A percentile compares a stretch with the other conserved stretches of the same genome.
Conservation (phyloP, 768 basidiomycete genomes). For the Kwoniella dejecticola region DNA sequence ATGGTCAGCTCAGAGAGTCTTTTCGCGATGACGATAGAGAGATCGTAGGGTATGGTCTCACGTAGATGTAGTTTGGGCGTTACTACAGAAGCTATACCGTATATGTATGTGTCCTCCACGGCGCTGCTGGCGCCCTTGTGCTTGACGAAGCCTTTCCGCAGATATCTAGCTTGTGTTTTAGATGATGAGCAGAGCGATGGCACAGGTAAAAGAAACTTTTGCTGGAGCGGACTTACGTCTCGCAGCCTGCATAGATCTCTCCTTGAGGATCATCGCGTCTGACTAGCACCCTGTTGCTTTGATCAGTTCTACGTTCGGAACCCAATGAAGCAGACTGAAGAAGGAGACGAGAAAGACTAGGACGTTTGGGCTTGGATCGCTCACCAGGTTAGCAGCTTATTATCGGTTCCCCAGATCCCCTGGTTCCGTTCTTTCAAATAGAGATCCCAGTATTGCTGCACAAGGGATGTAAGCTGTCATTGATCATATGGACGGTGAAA, state of each 20-base stretch:
- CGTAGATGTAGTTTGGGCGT: slow-evolving; percentile 38
- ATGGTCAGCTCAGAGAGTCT: too few relatives aligned
- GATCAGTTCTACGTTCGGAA: not conserved
- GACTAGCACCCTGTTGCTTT: slow-evolving; percentile 41
- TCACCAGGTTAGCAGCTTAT: slow-evolving; percentile 21
- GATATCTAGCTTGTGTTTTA: slow-evolving; percentile 16
- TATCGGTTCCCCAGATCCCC: slow-evolving; percentile 11
- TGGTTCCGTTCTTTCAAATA: slow-evolving; percentile 1
- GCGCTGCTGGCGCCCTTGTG: slow-evolving; percentile 8
- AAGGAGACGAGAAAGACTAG: too few relatives aligned
- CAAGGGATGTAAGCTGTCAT: too few relatives aligned
- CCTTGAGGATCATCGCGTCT: slow-evolving; percentile 28
- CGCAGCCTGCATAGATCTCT: slow-evolving; percentile 38
- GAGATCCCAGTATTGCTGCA: slow-evolving; percentile 8
- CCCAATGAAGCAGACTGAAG: not conserved
- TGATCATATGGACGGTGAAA: too few relatives aligned
- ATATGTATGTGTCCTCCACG: slow-evolving; percentile 26
- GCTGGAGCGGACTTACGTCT: slow-evolving; percentile 24
- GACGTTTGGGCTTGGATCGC: not conserved
- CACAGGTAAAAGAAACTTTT: not conserved
- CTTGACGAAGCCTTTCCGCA: slow-evolving; percentile 26
- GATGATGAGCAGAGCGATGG: not conserved
- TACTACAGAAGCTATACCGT: slow-evolving; percentile 41
- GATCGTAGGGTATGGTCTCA: slow-evolving; percentile 8
- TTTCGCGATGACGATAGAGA: too few relatives aligned